phyloP scores from a whole-genome alignment of 2,329 filamentous ascomycete species.

The Bipolaris gigantea region DNA sequence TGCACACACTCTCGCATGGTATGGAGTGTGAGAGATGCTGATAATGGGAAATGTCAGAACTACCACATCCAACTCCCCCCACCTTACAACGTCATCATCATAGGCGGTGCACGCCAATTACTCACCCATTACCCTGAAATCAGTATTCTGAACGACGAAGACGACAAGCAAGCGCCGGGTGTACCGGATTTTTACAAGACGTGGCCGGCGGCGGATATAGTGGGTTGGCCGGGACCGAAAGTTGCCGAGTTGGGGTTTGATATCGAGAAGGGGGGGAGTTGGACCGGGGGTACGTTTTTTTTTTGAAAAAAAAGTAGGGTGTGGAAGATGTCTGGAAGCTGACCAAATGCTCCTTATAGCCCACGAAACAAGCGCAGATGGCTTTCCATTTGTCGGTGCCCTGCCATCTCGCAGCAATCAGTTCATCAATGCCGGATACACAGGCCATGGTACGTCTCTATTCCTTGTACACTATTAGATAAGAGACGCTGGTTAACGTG shows the following conservation, averaged over 20 bases:
- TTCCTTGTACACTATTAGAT: background rate
- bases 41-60: background rate
- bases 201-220: slow-evolving; percentile 11
- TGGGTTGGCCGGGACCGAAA: slow-evolving; percentile 1
- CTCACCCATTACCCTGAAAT: slow-evolving; percentile 8
- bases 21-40: background rate
- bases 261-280: slow-evolving; percentile 9
- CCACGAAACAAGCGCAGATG: slow-evolving; percentile 5
- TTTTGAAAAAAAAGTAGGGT: background rate
- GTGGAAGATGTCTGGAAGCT: background rate
- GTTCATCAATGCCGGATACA: slow-evolving; percentile 13
- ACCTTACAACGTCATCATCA: slow-evolving; percentile 16
- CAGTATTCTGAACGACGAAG: slow-evolving; percentile 6
- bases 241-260: slow-evolving; percentile 6
- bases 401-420: slow-evolving; percentile 6
- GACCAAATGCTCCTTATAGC: background rate
- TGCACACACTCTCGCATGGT: no score
- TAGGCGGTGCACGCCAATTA: slow-evolving; percentile 13
- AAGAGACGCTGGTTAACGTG: background rate
- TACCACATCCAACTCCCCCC: slow-evolving; percentile 15
- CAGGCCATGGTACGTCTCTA: slow-evolving; percentile 11
- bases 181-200: slow-evolving; percentile 11
- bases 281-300: slow-evolving; percentile 11
- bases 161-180: slow-evolving; percentile 9
- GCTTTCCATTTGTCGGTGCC: slow-evolving; percentile 13